Evolutionary conservation across 768 basidiomycete genomes (phyloP).

Genomic region (Amanita inopinata): DNA sequence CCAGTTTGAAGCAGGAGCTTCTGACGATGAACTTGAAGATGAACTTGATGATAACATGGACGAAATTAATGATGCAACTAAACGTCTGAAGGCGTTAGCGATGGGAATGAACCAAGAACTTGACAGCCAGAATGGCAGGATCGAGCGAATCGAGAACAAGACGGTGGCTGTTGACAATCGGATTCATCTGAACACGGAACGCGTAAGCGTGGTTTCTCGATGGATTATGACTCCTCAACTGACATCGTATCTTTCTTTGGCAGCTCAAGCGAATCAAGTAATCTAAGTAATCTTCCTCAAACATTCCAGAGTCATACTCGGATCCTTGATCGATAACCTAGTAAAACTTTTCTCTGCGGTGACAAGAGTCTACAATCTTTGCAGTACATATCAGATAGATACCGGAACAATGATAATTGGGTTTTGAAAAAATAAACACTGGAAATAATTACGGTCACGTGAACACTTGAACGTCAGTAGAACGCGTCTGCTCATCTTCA

Average conservation of each 20-base stretch:
- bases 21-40: constrained; percentile 92
- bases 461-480: background rate
- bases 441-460: constrained; percentile 7
- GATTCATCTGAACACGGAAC: constrained; percentile 75
- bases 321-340: background rate
- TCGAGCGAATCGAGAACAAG: constrained; percentile 73
- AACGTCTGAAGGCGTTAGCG: constrained; percentile 69
- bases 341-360: too few relatives aligned
- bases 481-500: background rate
- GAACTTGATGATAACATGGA: constrained; percentile 88
- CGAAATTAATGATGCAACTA: constrained; percentile 72
- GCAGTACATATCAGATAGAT: too few relatives aligned
- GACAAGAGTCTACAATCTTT: too few relatives aligned
- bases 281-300: too few relatives aligned
- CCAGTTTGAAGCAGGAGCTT: constrained; percentile 85
- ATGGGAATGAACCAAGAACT: constrained; percentile 83
- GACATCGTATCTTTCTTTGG: constrained; percentile 10
- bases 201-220: constrained; percentile 39
- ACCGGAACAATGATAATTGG: too few relatives aligned
- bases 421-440: too few relatives aligned
- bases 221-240: background rate
- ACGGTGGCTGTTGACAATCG: constrained; percentile 64
- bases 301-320: too few relatives aligned
- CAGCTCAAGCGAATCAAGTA: constrained; percentile 59
- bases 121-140: constrained; percentile 73